These are phyloP conservation scores for Trichoderma koningii DNA, from an alignment of 2,329 filamentous ascomycete species.

Conservation along the genomic window DNA sequence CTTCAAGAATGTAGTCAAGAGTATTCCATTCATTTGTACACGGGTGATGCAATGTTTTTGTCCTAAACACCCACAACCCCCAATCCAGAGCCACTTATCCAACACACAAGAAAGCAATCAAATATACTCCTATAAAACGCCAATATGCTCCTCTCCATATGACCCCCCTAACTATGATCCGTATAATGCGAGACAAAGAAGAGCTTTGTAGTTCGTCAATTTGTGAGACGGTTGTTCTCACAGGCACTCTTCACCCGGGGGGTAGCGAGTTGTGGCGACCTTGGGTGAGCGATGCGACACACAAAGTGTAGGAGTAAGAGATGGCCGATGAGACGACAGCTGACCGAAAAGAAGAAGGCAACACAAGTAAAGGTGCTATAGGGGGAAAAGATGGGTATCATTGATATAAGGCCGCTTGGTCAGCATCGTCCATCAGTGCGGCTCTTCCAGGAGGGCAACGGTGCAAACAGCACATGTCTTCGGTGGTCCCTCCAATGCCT, in stretches of 20 bases:
- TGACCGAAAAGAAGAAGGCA: conserved; percentile 7
- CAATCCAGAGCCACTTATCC: background rate
- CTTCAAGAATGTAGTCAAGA: too few species aligned
- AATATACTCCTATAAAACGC: conserved; percentile 14
- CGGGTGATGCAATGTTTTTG: too few species aligned
- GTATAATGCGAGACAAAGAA: background rate
- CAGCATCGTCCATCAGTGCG: conserved; percentile 4
- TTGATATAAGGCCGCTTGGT: conserved; percentile 15
- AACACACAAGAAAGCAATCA: background rate
- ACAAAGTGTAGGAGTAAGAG: background rate
- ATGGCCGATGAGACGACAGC: conserved; percentile 11
- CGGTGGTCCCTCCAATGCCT: background rate
- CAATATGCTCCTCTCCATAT: background rate
- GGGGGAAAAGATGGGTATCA: conserved; percentile 27
- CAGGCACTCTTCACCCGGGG: background rate
- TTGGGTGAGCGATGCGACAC: background rate
- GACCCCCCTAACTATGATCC: background rate
- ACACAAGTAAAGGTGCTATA: conserved; percentile 1
- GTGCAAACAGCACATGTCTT: background rate
- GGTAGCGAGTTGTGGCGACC: background rate
- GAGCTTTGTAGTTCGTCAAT: too few species aligned
- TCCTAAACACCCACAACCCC: too few species aligned
- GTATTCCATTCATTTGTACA: too few species aligned
- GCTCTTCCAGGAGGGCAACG: background rate
- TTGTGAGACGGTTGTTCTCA: too few species aligned